Evolutionary conservation across 768 basidiomycete genomes (phyloP).

Genomic region (Tulasnella sp.): DNA sequence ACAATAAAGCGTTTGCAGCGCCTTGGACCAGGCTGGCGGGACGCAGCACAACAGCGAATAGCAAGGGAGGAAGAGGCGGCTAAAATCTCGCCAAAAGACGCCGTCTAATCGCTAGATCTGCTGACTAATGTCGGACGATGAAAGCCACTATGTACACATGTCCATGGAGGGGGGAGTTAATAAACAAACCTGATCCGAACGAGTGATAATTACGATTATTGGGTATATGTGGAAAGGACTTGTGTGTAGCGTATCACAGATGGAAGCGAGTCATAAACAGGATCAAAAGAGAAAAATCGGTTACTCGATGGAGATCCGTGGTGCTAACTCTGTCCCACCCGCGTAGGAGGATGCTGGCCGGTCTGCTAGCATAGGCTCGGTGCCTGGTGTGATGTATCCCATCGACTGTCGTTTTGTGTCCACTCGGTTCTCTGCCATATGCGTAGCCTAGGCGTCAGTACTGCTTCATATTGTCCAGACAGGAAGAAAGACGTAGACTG

Average conservation of each 20-base stretch:
- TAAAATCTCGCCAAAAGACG: no score
- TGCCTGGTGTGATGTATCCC: no score
- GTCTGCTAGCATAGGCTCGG: slow-evolving; percentile 22
- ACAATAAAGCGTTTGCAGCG: neutral
- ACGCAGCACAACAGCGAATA: neutral
- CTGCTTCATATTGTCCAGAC: no score
- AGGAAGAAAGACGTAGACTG: slow-evolving; percentile 26
- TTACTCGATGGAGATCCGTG: slow-evolving; percentile 70
- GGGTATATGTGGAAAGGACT: neutral
- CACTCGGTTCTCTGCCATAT: neutral
- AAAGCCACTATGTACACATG: no score
- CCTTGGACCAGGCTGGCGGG: neutral
- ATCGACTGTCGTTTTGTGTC: no score
- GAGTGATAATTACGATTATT: no score
- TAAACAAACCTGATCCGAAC: no score
- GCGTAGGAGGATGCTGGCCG: slow-evolving; percentile 30
- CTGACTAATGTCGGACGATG: no score
- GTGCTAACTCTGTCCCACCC: slow-evolving; percentile 45
- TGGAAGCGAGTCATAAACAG: neutral
- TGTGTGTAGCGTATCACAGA: no score
- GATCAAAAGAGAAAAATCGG: neutral
- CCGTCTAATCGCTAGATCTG: no score
- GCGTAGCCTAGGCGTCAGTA: no score
- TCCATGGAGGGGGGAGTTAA: no score
- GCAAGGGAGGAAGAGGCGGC: neutral